These are phyloP conservation scores for Psilocybe cubensis DNA, from an alignment of 768 basidiomycete genomes.

Conservation along the genomic window DNA sequence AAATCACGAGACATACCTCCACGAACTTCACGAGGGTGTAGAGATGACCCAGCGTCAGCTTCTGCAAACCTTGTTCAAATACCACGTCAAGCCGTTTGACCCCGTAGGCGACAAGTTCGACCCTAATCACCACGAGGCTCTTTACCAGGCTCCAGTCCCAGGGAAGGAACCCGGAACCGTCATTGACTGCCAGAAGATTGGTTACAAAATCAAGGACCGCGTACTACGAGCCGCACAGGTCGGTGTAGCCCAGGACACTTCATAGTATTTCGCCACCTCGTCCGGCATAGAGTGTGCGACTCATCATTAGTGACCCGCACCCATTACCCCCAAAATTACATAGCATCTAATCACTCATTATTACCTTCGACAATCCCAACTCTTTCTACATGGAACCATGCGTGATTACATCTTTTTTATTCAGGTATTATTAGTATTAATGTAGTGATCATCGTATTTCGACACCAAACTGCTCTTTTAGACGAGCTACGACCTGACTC, in stretches of 20 bases:
- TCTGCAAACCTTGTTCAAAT: constrained; percentile 87
- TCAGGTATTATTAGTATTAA: constrained; percentile 18
- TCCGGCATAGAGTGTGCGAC: constrained; percentile 3
- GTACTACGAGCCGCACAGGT: constrained; percentile 95
- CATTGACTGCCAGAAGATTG: constrained; percentile 87
- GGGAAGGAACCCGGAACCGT: constrained; percentile 89
- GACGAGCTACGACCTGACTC: constrained; percentile 53
- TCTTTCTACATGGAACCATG: constrained; percentile 16
- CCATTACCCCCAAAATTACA: constrained; percentile 24
- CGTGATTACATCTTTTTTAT: constrained; percentile 11
- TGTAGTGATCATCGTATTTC: constrained; percentile 73
- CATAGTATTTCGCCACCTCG: constrained; percentile 12
- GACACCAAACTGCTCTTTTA: constrained; percentile 71
- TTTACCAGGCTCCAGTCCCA: constrained; percentile 92
- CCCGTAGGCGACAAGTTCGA: constrained; percentile 93
- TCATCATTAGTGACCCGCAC: background rate
- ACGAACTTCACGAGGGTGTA: constrained; percentile 84
- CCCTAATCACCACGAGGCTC: constrained; percentile 93
- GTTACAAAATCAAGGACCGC: constrained; percentile 94
- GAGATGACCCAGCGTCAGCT: constrained; percentile 91
- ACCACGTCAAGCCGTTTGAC: constrained; percentile 91
- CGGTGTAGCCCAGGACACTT: constrained; percentile 75
- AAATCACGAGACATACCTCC: constrained; percentile 58
- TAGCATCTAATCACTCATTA: constrained; percentile 21
- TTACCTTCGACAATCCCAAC: constrained; percentile 25